These are phyloP conservation scores for Rhodotorula glutinis DNA, from an alignment of 1,284 basidiomycete species.

Conservation along the genomic window DNA sequence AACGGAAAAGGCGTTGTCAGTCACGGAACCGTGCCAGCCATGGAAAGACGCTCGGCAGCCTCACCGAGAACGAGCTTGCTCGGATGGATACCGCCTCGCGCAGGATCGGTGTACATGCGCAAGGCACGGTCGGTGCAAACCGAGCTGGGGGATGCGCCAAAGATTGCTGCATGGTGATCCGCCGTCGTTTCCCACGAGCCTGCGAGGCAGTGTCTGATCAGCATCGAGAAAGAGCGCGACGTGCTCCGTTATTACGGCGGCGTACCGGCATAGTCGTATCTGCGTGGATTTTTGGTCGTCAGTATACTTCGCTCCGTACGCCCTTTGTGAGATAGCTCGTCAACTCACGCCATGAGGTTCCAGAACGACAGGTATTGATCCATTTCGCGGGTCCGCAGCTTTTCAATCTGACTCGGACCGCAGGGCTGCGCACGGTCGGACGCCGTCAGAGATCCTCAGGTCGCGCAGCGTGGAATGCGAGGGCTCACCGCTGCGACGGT, in stretches of 20 bases:
- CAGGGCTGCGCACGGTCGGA: constrained; percentile 56
- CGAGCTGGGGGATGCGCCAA: constrained; percentile 51
- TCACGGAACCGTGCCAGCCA: background rate
- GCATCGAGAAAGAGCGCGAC: too few relatives aligned
- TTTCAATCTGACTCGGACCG: constrained; percentile 64
- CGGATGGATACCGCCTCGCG: constrained; percentile 60
- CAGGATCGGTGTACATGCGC: constrained; percentile 59
- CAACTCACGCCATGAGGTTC: constrained; percentile 81
- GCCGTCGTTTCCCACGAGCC: constrained; percentile 49
- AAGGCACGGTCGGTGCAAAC: constrained; percentile 71
- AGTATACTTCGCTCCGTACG: too few relatives aligned
- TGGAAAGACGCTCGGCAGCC: constrained; percentile 26
- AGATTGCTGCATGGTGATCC: constrained; percentile 81
- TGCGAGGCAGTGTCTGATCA: constrained; percentile 19
- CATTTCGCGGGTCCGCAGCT: constrained; percentile 68
- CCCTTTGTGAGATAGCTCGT: too few relatives aligned
- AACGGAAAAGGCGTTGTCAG: background rate
- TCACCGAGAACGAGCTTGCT: constrained; percentile 74
- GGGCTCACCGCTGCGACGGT: constrained; percentile 45
- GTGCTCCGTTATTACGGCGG: too few relatives aligned
- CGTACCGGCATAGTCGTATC: constrained; percentile 37
- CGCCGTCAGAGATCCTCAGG: background rate
- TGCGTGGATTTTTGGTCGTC: background rate
- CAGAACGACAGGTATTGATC: constrained; percentile 70
- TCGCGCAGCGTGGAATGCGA: too few relatives aligned